Percentiles rank a stretch among this genome's conserved stretches.
Evolutionary conservation across 352 stramenopile genomes (phyloP).

Genomic region (Thalassiosira mediterranea): DNA sequence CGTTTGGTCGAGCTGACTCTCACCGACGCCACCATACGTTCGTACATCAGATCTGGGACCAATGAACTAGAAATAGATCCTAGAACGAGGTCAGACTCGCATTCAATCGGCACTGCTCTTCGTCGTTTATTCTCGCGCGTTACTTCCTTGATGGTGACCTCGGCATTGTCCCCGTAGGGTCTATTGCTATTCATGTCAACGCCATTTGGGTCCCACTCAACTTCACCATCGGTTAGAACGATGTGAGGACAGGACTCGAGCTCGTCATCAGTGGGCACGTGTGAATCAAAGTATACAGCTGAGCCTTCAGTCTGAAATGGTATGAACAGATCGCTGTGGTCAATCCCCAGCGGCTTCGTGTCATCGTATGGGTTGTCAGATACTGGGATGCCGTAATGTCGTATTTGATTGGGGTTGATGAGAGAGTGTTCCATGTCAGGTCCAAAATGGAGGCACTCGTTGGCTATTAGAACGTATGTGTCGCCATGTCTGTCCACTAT

Average conservation of each 20-base stretch:
- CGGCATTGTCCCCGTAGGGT: neutral
- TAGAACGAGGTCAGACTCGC: neutral
- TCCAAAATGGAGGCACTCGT: conserved; percentile 41
- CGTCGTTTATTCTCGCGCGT: neutral
- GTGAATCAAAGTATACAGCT: conserved; percentile 26
- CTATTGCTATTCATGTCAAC: conserved; percentile 15
- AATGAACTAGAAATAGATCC: conserved; percentile 8
- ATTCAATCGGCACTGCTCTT: neutral
- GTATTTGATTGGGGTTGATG: conserved; percentile 51
- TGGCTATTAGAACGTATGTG: conserved; percentile 28
- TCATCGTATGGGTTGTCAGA: conserved; percentile 36
- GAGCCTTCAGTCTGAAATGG: conserved; percentile 17
- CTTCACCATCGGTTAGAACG: conserved; percentile 15
- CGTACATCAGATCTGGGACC: neutral
- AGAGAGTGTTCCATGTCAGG: conserved; percentile 34
- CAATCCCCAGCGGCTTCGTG: conserved; percentile 19
- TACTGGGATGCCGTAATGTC: conserved; percentile 30
- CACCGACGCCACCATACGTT: neutral
- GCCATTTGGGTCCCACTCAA: conserved; percentile 29
- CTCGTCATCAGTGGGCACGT: conserved; percentile 15
- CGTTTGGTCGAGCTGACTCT: neutral
- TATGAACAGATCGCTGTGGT: conserved; percentile 19
- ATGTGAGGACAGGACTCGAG: conserved; percentile 17
- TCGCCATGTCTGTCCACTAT: conserved; percentile 3
- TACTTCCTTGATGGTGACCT: neutral